These are phyloP conservation scores for Tulasnella sp. DNA, from an alignment of 768 basidiomycete species.

Conservation along the genomic window DNA sequence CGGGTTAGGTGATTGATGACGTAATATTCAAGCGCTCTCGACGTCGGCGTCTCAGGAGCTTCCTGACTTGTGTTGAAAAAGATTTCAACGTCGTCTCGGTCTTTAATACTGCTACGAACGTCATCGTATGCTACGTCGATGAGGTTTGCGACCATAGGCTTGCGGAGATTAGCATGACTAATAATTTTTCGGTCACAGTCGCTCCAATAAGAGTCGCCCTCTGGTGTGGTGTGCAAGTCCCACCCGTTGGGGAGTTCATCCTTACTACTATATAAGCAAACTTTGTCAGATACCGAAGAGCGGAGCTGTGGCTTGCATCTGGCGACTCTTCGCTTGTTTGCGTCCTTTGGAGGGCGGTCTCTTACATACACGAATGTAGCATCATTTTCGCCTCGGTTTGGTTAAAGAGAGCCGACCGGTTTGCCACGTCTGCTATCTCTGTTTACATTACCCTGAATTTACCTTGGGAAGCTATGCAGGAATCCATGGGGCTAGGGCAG, in stretches of 20 bases:
- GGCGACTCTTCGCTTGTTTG: too few relatives aligned
- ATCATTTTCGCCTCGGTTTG: too few relatives aligned
- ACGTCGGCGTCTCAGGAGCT: background rate
- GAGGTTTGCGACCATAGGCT: background rate
- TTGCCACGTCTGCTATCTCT: too few relatives aligned
- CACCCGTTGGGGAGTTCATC: background rate
- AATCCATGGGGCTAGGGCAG: too few relatives aligned
- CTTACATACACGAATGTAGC: too few relatives aligned
- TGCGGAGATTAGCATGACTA: background rate
- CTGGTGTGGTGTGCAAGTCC: background rate
- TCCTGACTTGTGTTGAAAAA: background rate
- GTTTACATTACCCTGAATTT: too few relatives aligned
- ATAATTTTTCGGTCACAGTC: background rate
- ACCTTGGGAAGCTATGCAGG: too few relatives aligned
- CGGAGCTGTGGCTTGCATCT: background rate
- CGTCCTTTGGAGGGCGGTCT: too few relatives aligned
- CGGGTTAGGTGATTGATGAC: conserved; percentile 10
- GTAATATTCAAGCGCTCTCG: conserved; percentile 12
- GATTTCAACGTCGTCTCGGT: background rate
- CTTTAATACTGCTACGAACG: background rate
- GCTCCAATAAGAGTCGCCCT: background rate
- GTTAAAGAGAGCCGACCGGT: too few relatives aligned
- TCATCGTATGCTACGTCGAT: background rate
- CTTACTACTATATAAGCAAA: background rate
- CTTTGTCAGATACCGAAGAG: background rate